These are phyloP conservation scores for Nicotiana paniculata DNA, from an alignment of 257 asterid species.

Conservation along the genomic window DNA sequence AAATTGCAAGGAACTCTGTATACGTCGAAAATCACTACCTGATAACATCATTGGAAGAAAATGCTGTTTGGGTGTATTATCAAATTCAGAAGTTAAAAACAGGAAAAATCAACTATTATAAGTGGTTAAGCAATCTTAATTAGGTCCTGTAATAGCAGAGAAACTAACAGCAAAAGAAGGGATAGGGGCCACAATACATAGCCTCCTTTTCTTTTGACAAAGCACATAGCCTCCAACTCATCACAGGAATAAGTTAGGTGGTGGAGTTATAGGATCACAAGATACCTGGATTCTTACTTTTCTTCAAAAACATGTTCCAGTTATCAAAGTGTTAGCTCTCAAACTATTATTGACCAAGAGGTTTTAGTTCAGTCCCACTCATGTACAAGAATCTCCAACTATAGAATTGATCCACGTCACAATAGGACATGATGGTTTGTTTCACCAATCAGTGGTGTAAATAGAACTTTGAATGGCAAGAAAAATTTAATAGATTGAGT, in stretches of 20 bases:
- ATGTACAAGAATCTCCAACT: background rate
- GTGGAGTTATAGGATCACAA: background rate
- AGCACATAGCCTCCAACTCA: background rate
- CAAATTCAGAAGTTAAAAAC: background rate
- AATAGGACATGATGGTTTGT: background rate
- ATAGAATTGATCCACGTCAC: background rate
- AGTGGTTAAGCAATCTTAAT: background rate
- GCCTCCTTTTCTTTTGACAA: background rate
- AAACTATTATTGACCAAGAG: background rate
- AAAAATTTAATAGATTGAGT: background rate
- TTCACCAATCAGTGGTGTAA: background rate
- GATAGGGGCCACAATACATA: background rate
- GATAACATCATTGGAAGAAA: background rate
- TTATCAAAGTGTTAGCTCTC: background rate
- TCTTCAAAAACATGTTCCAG: background rate
- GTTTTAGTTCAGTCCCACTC: background rate
- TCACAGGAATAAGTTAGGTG: background rate
- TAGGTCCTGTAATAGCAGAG: background rate
- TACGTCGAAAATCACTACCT: background rate
- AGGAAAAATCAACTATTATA: background rate
- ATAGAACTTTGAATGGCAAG: background rate
- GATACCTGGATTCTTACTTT: background rate
- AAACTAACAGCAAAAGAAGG: background rate
- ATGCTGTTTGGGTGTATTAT: background rate
- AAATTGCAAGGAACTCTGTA: conserved; percentile 5